phyloP scores from a whole-genome alignment of 805 yeast species.

The Cyberlindnera euphorbiae region DNA sequence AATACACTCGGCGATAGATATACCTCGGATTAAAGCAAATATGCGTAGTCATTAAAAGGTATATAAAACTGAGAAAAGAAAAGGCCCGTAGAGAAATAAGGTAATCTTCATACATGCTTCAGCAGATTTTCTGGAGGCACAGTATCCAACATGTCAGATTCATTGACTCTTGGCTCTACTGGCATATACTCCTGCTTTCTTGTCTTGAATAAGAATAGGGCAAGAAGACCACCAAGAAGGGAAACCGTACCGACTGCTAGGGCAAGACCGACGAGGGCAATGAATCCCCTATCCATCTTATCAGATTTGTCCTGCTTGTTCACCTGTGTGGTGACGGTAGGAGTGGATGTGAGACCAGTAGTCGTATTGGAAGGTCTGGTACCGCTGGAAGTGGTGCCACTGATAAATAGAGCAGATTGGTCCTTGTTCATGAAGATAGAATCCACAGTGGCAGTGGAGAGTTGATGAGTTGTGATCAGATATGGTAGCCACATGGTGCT shows the following conservation, averaged over 20 bases:
- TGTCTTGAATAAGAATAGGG: constrained; percentile 31
- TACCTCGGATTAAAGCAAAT: no score
- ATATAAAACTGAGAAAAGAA: not conserved
- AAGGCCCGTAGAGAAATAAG: not conserved
- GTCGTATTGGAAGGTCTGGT: constrained; percentile 18
- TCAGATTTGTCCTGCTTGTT: constrained; percentile 13
- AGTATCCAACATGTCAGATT: constrained; percentile 53
- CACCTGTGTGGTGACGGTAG: constrained; percentile 13
- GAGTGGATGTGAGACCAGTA: constrained; percentile 13
- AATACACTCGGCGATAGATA: no score
- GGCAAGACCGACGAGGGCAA: constrained; percentile 66
- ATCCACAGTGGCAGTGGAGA: constrained; percentile 20
- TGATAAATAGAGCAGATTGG: constrained; percentile 28
- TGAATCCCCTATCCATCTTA: constrained; percentile 48
- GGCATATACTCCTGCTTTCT: constrained; percentile 39
- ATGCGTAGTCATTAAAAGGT: no score
- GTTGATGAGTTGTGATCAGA: constrained; percentile 36
- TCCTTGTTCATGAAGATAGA: constrained; percentile 36
- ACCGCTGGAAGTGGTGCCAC: constrained; percentile 23
- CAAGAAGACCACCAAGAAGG: constrained; percentile 38
- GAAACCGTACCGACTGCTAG: constrained; percentile 50
- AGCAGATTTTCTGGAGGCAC: constrained; percentile 57
- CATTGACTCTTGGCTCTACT: constrained; percentile 52
- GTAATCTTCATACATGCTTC: constrained; percentile 25
- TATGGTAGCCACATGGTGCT: constrained; percentile 68